These are phyloP conservation scores for Scolecobasidium constrictum DNA, from an alignment of 2,329 filamentous ascomycete genomes.

Conservation along the genomic window DNA sequence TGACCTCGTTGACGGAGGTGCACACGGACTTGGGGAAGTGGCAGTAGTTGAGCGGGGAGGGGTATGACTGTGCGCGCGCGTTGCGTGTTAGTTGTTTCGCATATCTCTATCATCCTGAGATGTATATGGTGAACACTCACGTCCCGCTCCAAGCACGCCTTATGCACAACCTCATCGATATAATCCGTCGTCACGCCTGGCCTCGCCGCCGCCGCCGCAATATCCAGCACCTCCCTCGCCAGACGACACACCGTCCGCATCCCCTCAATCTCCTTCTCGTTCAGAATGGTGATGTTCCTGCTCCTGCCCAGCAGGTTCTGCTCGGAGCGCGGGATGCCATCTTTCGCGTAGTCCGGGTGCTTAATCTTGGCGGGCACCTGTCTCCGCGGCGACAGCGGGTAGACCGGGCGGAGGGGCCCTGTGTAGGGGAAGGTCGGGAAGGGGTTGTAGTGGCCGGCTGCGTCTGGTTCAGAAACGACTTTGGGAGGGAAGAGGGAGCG, in stretches of 20 bases:
- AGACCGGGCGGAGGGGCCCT: slow-evolving; percentile 74
- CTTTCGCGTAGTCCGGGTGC: slow-evolving; percentile 77
- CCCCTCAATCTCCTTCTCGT: slow-evolving; percentile 67
- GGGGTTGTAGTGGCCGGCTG: slow-evolving; percentile 80
- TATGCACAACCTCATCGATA: slow-evolving; percentile 89
- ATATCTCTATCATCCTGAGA: no score
- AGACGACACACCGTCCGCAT: slow-evolving; percentile 90
- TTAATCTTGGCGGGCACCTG: slow-evolving; percentile 67
- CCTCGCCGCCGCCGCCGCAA: slow-evolving; percentile 69
- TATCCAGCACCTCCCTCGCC: slow-evolving; percentile 84
- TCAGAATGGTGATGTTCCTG: slow-evolving; percentile 77
- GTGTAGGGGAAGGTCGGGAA: slow-evolving; percentile 82
- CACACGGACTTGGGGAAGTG: slow-evolving; percentile 97
- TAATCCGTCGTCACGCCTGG: slow-evolving; percentile 95
- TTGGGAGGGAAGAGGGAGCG: slow-evolving; percentile 65
- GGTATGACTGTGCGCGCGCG: slow-evolving; percentile 82
- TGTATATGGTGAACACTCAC: no score
- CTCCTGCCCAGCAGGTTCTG: slow-evolving; percentile 53
- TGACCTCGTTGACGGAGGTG: slow-evolving; percentile 92
- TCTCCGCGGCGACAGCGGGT: slow-evolving; percentile 34
- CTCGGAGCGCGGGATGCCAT: slow-evolving; percentile 63
- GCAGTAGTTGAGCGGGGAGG: slow-evolving; percentile 89
- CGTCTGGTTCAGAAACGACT: slow-evolving; percentile 82
- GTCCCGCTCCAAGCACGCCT: slow-evolving; percentile 84
- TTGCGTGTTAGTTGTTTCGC: no score